phyloP scores from a whole-genome alignment of 805 yeast genomes.

The Wickerhamiella shivajii region DNA sequence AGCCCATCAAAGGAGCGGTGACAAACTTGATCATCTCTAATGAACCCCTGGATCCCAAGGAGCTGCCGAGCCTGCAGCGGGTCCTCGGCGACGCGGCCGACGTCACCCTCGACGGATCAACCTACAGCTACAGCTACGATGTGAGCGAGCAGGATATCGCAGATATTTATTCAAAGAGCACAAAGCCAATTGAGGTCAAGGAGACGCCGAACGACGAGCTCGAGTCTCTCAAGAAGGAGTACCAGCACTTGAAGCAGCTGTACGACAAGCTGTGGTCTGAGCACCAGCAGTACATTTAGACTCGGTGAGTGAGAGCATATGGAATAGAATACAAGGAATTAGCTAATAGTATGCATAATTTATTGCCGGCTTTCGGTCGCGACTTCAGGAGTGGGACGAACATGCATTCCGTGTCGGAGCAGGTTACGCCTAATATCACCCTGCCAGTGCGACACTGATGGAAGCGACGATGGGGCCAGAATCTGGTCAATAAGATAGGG shows the following conservation, averaged over 20 bases:
- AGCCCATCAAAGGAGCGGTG: conserved; percentile 17
- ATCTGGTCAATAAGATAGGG: conserved; percentile 10
- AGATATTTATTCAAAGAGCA: not conserved
- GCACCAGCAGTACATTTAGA: conserved; percentile 1
- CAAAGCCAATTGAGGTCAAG: too few relatives aligned
- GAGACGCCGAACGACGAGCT: conserved; percentile 1
- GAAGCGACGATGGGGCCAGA: conserved; percentile 7
- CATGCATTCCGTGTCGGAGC: conserved; percentile 6
- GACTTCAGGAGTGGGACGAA: conserved; percentile 5
- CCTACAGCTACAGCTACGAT: not conserved
- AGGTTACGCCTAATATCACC: conserved; percentile 9
- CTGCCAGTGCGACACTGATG: conserved; percentile 9
- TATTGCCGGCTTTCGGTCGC: conserved; percentile 3
- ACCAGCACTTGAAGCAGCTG: conserved; percentile 17
- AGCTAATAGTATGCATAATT: not conserved
- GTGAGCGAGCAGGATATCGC: not conserved
- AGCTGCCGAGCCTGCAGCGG: conserved; percentile 20
- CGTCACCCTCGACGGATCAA: not conserved
- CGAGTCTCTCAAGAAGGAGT: conserved; percentile 8
- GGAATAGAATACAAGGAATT: too few relatives aligned
- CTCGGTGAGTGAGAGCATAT: too few relatives aligned
- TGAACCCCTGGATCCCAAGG: conserved; percentile 10
- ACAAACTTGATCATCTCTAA: conserved; percentile 12
- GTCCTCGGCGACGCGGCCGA: conserved; percentile 11
- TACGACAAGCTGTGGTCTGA: conserved; percentile 20